These are phyloP conservation scores for Candida taoyuanica DNA, from an alignment of 805 yeast genomes.

Conservation along the genomic window DNA sequence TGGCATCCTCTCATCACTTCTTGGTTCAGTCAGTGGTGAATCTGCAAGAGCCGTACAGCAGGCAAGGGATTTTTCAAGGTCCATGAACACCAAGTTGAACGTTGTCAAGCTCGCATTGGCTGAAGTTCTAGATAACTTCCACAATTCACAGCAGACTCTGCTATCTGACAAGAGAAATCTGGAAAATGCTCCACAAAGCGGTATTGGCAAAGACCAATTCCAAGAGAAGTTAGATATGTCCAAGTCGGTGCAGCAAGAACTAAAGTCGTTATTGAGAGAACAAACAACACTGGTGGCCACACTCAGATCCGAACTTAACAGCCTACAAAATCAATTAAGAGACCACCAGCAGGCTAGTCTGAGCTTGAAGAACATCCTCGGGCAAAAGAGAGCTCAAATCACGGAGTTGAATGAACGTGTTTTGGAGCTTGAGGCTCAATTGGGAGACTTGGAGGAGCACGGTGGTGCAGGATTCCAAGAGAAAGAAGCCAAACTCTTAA, in stretches of 20 bases:
- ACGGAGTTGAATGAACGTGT: slow-evolving; percentile 11
- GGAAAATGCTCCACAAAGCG: slow-evolving; percentile 2
- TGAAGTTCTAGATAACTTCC: slow-evolving; percentile 13
- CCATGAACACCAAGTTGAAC: slow-evolving; percentile 22
- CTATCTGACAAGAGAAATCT: neutral
- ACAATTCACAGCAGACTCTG: neutral
- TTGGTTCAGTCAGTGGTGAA: slow-evolving; percentile 13
- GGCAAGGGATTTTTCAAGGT: slow-evolving; percentile 18
- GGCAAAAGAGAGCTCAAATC: slow-evolving; percentile 18
- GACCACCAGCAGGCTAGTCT: slow-evolving; percentile 12
- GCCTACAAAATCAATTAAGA: slow-evolving; percentile 12
- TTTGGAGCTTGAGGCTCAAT: slow-evolving; percentile 15
- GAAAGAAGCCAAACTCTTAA: slow-evolving; percentile 21
- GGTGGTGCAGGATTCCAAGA: slow-evolving; percentile 5
- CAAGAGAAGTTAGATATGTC: slow-evolving; percentile 14
- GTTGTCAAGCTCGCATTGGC: slow-evolving; percentile 17
- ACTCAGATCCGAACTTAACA: slow-evolving; percentile 15
- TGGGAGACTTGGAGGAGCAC: slow-evolving; percentile 10
- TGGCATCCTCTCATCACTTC: slow-evolving; percentile 13
- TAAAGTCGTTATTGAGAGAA: slow-evolving; percentile 12
- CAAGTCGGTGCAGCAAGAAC: slow-evolving; percentile 15
- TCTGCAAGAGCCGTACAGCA: slow-evolving; percentile 19
- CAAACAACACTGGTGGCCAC: slow-evolving; percentile 13
- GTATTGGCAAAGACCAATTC: slow-evolving; percentile 1
- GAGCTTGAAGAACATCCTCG: slow-evolving; percentile 16